Evolutionary conservation across 495 filamentous ascomycete species (phyloP), one percentile per base, ranked within the genome.

Genomic region (Aspergillus haitiensis): DNA sequence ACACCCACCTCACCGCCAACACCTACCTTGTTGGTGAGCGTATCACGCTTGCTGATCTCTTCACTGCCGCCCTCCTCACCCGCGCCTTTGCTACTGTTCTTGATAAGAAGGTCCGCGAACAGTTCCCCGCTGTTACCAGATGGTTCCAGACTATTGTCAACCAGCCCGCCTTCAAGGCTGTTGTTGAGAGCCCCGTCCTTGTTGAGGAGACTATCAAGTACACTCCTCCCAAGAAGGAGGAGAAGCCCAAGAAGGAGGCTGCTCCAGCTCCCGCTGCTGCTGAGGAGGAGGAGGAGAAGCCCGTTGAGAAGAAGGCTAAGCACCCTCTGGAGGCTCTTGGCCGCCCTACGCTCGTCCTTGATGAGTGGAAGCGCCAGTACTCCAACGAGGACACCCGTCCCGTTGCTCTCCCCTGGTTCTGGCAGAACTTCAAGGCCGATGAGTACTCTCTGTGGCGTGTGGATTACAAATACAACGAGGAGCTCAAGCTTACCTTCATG

Each of bases 311-410:
- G 64, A 97, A 96, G 84, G 78, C 92, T 66, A 98, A 99, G 87
- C 94, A 99, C 81, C 94, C 94, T 60, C 83, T 96, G 62, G 94
- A 96, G 76, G 81, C 85, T 65, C 88, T 98, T 39, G 86, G 86
- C 61, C 88, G 85, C 74, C 83, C 95, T 46, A 87, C 86, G 51
- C 79, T 98, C 69, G 79, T 85, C 62, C 84, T 98, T 55, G 94
- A 99, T 70, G 94, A 99, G 72, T 96, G 88, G 90, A 99, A 99
- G 88, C 91, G 93, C 68, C 86, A 89, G 75, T 99, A 97, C 88
- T 98, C 95, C 69, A 99, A 99, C 85, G 82, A 88, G 64, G 93
- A 98, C 48, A 93, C 90, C 58, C 91, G 89, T 46, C 67, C 80
- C 61, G 86, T 79, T 44, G 91, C 93, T 65, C 77, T 98, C 64